These are phyloP conservation scores for Phytophthora pseudosyringae DNA, from an alignment of 352 stramenopile genomes.

Conservation along the genomic window DNA sequence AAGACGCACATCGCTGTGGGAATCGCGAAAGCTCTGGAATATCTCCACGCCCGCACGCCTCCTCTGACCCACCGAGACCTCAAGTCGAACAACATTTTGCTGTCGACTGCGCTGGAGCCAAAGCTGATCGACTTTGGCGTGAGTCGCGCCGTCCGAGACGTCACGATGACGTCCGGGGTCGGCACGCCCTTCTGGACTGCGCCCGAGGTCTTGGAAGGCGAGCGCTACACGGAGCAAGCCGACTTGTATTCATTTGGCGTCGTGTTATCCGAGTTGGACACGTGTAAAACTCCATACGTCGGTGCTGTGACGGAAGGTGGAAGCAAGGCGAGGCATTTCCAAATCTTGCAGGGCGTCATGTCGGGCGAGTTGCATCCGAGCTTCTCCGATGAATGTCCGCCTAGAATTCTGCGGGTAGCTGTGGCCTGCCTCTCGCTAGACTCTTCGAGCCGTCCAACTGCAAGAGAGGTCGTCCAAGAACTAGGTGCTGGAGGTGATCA, in stretches of 20 bases:
- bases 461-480: background rate
- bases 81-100: slow-evolving; percentile 69
- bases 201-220: slow-evolving; percentile 64
- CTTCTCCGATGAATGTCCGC: slow-evolving; percentile 22
- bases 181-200: slow-evolving; percentile 86
- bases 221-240: slow-evolving; percentile 60
- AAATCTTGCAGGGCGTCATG: slow-evolving; percentile 5
- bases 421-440: background rate
- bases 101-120: slow-evolving; percentile 66
- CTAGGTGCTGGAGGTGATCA: no score
- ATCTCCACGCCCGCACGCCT: slow-evolving; percentile 34
- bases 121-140: slow-evolving; percentile 56
- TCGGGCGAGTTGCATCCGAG: background rate
- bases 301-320: slow-evolving; percentile 21
- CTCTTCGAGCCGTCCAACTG: background rate
- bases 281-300: slow-evolving; percentile 35
- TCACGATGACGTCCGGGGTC: slow-evolving; percentile 63
- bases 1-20: slow-evolving; percentile 47
- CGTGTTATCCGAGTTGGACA: slow-evolving; percentile 53
- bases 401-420: background rate
- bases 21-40: slow-evolving; percentile 38
- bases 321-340: slow-evolving; percentile 3
- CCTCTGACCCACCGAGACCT: slow-evolving; percentile 43
- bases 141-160: slow-evolving; percentile 27
- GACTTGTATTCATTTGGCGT: slow-evolving; percentile 78